Base-by-base conservation (phyloP, 1,284 basidiomycete species). In the Apiotrichum sp. region DNA sequence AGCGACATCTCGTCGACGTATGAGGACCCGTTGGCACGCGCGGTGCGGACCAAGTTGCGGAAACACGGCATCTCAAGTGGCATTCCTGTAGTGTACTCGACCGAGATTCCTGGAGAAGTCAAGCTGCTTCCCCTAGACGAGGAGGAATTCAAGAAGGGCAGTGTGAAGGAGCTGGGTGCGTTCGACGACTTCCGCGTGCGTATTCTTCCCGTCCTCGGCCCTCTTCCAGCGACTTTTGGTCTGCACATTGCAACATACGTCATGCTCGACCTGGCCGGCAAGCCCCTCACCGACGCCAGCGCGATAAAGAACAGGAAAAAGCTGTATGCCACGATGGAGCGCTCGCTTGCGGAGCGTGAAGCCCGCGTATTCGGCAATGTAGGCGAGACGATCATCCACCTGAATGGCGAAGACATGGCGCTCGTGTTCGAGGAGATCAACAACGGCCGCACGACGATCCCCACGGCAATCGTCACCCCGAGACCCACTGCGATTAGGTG, bases 11-110 rank as follows among this genome's bases (percentile, higher is more conserved):
- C 92, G 2, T 81, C 81, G 59, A 98, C 96, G 0, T 83, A 89
- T 49, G 96, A 98, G 71, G 96, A 98, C 71, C 93, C 95, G 1
- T 83, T 99, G 6, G 93, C 93, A 13, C 86, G 95, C 51, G 83
- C 88, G 11, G 93, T 98, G 7, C 84, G 96, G 14, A 81, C 87
- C 36, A 83, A 86, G 52, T 80, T 98, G 54, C 84, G 90, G 34
- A 72, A 83, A 8, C 78, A 84, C 44, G 87, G 87, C 8, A 80
- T 91, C 32, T 70, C 80, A 0, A 82, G 82, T 41, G 88, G 88
- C 14, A 90, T 93, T 51, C 90, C 90, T 3, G 90, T 93, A n/a
- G 92, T 96, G 4, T 98, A 95, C 76, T 95, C 90, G 1, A 97
- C 93, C 4, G 93, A 98, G 72, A 87, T 91, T 31, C 92, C 93